Evolutionary conservation across 495 filamentous ascomycete genomes (phyloP).

Genomic region (Eremomyces bilateralis): DNA sequence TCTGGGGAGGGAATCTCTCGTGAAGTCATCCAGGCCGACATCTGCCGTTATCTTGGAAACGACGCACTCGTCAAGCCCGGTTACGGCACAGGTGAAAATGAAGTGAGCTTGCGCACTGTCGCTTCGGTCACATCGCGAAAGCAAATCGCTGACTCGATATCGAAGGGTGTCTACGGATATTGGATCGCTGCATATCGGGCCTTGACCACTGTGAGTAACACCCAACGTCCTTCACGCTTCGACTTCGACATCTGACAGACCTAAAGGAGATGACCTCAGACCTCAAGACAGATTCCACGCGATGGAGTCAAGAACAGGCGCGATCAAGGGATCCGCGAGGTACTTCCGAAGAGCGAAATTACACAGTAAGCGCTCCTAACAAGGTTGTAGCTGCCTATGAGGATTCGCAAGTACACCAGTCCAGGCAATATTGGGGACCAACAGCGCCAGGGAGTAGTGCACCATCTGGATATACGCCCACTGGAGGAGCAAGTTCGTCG

Average conservation of each 20-base stretch:
- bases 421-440: conserved; percentile 29
- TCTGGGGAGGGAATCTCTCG: conserved; percentile 77
- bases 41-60: conserved; percentile 80
- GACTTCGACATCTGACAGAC: neutral
- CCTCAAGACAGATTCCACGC: conserved; percentile 57
- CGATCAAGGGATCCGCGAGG: no score
- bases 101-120: conserved; percentile 3
- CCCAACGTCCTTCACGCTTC: conserved; percentile 2
- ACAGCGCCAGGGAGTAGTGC: no score
- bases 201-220: conserved; percentile 52
- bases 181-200: conserved; percentile 77
- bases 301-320: conserved; percentile 48
- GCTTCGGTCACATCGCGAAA: neutral
- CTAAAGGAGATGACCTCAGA: conserved; percentile 74
- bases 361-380: conserved; percentile 17
- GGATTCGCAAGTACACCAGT: conserved; percentile 28
- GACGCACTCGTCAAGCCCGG: conserved; percentile 80
- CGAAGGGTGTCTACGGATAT: conserved; percentile 50
- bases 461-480: no score
- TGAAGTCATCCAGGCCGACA: conserved; percentile 86
- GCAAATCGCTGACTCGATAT: neutral
- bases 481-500: no score
- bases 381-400: conserved; percentile 28
- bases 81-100: no score
- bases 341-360: conserved; percentile 34